These are phyloP conservation scores for Penicillium waksmanii DNA, from an alignment of 495 filamentous ascomycete genomes.

Conservation along the genomic window DNA sequence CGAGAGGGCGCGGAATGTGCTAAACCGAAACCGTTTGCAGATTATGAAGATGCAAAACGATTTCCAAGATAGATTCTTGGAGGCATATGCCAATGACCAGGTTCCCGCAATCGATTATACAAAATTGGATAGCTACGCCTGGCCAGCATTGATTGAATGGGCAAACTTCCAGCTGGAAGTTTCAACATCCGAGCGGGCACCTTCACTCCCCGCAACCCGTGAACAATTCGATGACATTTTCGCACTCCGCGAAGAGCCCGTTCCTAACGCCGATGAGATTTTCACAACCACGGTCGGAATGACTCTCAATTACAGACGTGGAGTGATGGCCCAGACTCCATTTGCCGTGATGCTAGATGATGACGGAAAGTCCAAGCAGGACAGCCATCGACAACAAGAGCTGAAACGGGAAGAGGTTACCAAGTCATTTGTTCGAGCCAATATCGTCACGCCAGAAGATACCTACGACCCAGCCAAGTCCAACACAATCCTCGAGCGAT, in stretches of 20 bases:
- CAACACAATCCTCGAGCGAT: constrained; percentile 41
- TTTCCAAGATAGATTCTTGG: constrained; percentile 75
- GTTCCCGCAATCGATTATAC: constrained; percentile 73
- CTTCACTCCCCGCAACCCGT: constrained; percentile 55
- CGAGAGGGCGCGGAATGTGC: constrained; percentile 61
- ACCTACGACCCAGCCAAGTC: constrained; percentile 50
- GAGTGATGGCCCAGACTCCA: constrained; percentile 40
- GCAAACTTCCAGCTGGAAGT: constrained; percentile 54
- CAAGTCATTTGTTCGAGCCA: constrained; percentile 66
- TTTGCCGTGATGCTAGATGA: constrained; percentile 31
- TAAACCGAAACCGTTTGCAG: constrained; percentile 60
- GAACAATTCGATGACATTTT: constrained; percentile 54
- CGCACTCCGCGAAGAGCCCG: constrained; percentile 48
- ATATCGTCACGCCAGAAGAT: constrained; percentile 54
- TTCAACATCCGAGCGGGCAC: constrained; percentile 42
- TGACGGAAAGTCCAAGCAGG: constrained; percentile 1
- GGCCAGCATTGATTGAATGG: constrained; percentile 78
- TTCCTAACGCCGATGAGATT: constrained; percentile 40
- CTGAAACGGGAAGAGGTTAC: constrained; percentile 41
- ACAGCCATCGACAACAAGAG: constrained; percentile 16
- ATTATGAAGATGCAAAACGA: constrained; percentile 72
- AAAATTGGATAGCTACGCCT: constrained; percentile 74
- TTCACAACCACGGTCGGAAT: constrained; percentile 41
- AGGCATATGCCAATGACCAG: constrained; percentile 71
- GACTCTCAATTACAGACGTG: constrained; percentile 39